phyloP scores from a whole-genome alignment of 164 flowering plant species.

The Vitis rupestris region DNA sequence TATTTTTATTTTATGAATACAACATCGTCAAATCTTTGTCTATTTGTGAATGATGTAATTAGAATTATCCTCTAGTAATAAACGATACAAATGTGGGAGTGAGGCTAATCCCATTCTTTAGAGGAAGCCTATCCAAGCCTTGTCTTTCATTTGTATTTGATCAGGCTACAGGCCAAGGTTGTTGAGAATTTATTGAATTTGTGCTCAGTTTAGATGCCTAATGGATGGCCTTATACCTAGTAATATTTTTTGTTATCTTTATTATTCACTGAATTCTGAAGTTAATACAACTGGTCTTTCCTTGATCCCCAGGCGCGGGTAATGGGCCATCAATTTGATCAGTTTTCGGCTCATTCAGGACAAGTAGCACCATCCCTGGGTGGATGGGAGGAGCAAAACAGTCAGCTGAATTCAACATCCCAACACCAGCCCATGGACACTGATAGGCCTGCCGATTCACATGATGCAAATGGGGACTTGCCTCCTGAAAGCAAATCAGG shows the following conservation, averaged over 20 bases:
- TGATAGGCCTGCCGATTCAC: not conserved
- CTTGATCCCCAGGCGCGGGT: conserved; percentile 27
- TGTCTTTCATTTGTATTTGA: too few species aligned
- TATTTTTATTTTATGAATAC: too few species aligned
- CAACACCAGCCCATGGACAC: conserved; percentile 9
- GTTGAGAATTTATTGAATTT: too few species aligned
- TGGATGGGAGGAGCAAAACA: conserved; percentile 14
- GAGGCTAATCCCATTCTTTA: too few species aligned
- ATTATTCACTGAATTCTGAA: not conserved
- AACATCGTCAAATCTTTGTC: too few species aligned
- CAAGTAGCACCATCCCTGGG: conserved; percentile 5
- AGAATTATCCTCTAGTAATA: too few species aligned
- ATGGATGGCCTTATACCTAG: not conserved
- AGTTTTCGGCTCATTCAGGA: conserved; percentile 19
- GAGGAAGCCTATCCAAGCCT: too few species aligned
- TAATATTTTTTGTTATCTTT: not conserved
- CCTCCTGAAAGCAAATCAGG: conserved; percentile 11
- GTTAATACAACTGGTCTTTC: not conserved
- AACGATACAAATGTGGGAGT: too few species aligned
- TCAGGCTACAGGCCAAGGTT: too few species aligned
- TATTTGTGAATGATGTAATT: too few species aligned
- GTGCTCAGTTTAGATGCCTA: too few species aligned
- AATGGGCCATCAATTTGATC: conserved; percentile 19
- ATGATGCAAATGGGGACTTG: conserved; percentile 10
- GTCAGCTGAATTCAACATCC: conserved; percentile 5